Conservation (phyloP, 129 eudicot genomes). For the Pulicaria dysenterica region DNA sequence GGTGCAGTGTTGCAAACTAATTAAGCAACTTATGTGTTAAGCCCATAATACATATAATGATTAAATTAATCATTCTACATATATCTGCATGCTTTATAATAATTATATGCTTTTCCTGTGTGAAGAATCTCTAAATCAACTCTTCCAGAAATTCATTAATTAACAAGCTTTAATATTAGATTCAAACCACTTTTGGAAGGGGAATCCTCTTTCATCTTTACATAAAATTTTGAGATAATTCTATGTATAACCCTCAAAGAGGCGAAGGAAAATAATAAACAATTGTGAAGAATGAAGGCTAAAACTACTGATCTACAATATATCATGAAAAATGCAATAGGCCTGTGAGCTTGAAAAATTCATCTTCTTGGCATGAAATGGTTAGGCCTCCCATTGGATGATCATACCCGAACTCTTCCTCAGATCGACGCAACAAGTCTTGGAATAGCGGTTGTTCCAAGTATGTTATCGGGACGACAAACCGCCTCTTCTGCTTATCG, state of each 20-base stretch:
- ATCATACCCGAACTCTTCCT: conserved; percentile 31
- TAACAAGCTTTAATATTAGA: too few species aligned
- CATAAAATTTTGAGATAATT: too few species aligned
- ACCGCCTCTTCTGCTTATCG: conserved; percentile 20
- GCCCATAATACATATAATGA: too few species aligned
- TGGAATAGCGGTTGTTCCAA: conserved; percentile 32
- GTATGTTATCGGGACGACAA: conserved; percentile 27
- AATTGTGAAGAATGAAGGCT: background rate
- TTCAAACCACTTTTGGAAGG: too few species aligned
- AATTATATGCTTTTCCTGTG: too few species aligned
- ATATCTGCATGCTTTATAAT: too few species aligned
- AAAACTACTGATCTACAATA: background rate
- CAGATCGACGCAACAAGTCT: conserved; percentile 29
- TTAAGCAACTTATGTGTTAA: too few species aligned
- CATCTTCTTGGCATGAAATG: conserved; percentile 31
- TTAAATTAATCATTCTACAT: too few species aligned
- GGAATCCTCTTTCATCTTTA: too few species aligned
- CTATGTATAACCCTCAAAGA: background rate
- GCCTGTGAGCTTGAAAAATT: conserved; percentile 24
- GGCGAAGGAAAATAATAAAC: background rate
- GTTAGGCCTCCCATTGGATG: conserved; percentile 36
- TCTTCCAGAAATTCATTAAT: too few species aligned
- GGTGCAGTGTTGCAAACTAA: too few species aligned
- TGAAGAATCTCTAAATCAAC: too few species aligned
- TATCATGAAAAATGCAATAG: conserved; percentile 2